Evolutionary conservation across 306 rosid genomes (phyloP), one percentile per base, ranked within the genome.

Genomic region (Quercus agrifolia): DNA sequence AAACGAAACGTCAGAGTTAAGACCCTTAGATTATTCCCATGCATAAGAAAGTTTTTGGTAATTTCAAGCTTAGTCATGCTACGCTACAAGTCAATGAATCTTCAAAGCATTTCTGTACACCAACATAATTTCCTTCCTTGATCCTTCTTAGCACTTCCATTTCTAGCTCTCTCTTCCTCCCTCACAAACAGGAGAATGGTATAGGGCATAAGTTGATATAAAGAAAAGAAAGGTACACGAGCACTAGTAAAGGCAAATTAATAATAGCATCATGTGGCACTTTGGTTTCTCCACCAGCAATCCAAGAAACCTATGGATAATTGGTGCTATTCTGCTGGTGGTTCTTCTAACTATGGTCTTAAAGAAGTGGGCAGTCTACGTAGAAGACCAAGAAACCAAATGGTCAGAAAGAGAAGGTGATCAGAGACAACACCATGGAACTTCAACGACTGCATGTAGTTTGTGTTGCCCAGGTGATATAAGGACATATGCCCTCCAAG

Each of bases 31-130:
- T 56, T 56, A 56, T 6, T 33, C 54, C 52, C 27, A 31, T 74
- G 77, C 77, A 56, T 19, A 20, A 56, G 68, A 74, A n/a, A 74
- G 9, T 10, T 10, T 33, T n/a, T 3, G 2, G 76, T 28, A n/a
- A 21, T 27, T 55, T 49, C 6, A 2, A 25, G 44, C 64, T 15
- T 17, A 11, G 3, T 52, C 38, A 27, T 20, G 63, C 76, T 55
- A 77, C 38, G 58, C 18, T 77, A 57, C 74, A 77, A 77, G 55
- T n/a, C 4, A 33, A 7, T 77, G 80, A 68, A 77, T 77, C 80
- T 77, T 33, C 21, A 19, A 31, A 35, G 17, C 25, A 66, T 18
- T 18, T 33, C 51, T 31, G 3, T 30, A 14, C 71, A 5, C 20
- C 71, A 64, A 30, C 21, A 28, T 31, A 64, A 64, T 64, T 15